Evolutionary conservation across 495 filamentous ascomycete genomes (phyloP).

Genomic region (Lophiostoma macrostomum): DNA sequence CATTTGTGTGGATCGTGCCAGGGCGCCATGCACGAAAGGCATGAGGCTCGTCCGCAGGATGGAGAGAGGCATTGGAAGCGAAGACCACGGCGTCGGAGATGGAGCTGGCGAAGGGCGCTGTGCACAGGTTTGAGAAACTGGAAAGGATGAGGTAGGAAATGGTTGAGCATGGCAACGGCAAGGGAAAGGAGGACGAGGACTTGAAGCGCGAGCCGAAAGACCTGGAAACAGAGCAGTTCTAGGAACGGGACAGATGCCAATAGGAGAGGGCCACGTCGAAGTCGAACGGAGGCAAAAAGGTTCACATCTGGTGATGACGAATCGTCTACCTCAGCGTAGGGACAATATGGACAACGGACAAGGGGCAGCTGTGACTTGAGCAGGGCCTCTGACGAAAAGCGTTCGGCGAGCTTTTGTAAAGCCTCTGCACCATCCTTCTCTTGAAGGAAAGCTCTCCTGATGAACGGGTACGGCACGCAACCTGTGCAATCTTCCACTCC

Average conservation of each 20-base stretch:
- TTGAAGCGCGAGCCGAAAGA: constrained; percentile 45
- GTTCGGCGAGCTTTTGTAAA: constrained; percentile 69
- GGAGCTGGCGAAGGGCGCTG: constrained; percentile 59
- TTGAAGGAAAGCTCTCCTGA: constrained; percentile 67
- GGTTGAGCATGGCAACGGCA: constrained; percentile 30
- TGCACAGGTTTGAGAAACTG: constrained; percentile 45
- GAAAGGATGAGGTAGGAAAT: constrained; percentile 43
- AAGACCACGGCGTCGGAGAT: constrained; percentile 61
- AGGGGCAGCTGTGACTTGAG: constrained; percentile 69
- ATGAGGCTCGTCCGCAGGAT: constrained; percentile 65
- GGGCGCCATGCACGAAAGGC: constrained; percentile 65
- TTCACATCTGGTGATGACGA: constrained; percentile 51
- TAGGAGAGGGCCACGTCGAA: constrained; percentile 8
- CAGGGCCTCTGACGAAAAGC: constrained; percentile 68
- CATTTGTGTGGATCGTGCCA: constrained; percentile 70
- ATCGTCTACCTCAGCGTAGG: constrained; percentile 84
- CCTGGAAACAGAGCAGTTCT: constrained; percentile 41
- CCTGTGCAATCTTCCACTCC: constrained; percentile 60
- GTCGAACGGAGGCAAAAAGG: constrained; percentile 43
- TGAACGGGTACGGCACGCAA: constrained; percentile 61
- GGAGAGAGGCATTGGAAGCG: constrained; percentile 71
- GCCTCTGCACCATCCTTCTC: constrained; percentile 67
- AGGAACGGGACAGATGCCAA: constrained; percentile 18
- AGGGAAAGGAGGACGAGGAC: constrained; percentile 51
- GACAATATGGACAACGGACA: constrained; percentile 84